Conservation (phyloP, 306 rosid genomes). For the Pueraria montana region DNA sequence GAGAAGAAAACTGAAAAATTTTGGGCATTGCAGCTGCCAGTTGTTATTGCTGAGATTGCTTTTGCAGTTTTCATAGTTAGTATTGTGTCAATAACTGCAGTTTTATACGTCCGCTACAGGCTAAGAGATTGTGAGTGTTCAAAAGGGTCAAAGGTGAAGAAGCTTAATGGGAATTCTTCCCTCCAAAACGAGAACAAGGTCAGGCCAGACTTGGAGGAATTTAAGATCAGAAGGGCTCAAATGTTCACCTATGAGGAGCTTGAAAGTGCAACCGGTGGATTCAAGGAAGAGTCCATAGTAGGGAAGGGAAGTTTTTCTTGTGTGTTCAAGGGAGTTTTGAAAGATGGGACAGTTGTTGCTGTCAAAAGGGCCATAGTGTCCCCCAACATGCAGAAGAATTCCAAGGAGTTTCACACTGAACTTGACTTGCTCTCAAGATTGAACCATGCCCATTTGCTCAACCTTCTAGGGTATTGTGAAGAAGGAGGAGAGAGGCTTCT, state of each 20-base stretch:
- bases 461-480: slow-evolving; percentile 89
- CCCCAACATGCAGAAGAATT: slow-evolving; percentile 79
- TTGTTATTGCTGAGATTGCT: slow-evolving; percentile 75
- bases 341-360: slow-evolving; percentile 87
- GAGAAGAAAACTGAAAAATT: slow-evolving; percentile 65
- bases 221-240: slow-evolving; percentile 80
- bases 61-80: slow-evolving; percentile 77
- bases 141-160: slow-evolving; percentile 58
- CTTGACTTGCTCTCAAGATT: slow-evolving; percentile 84
- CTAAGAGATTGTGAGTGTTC: slow-evolving; percentile 73
- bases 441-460: slow-evolving; percentile 92
- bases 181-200: slow-evolving; percentile 66
- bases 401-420: slow-evolving; percentile 91
- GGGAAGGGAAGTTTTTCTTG: slow-evolving; percentile 96
- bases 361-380: slow-evolving; percentile 88
- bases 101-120: slow-evolving; percentile 76
- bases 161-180: slow-evolving; percentile 53
- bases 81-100: slow-evolving; percentile 69
- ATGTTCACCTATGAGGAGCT: slow-evolving; percentile 88
- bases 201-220: slow-evolving; percentile 76
- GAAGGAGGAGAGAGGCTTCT: slow-evolving; percentile 91
- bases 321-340: slow-evolving; percentile 82
- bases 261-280: slow-evolving; percentile 76
- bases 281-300: slow-evolving; percentile 79
- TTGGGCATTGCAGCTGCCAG: slow-evolving; percentile 79